These are phyloP conservation scores for Pleurotus eryngii DNA, from an alignment of 768 basidiomycete species.

Conservation along the genomic window DNA sequence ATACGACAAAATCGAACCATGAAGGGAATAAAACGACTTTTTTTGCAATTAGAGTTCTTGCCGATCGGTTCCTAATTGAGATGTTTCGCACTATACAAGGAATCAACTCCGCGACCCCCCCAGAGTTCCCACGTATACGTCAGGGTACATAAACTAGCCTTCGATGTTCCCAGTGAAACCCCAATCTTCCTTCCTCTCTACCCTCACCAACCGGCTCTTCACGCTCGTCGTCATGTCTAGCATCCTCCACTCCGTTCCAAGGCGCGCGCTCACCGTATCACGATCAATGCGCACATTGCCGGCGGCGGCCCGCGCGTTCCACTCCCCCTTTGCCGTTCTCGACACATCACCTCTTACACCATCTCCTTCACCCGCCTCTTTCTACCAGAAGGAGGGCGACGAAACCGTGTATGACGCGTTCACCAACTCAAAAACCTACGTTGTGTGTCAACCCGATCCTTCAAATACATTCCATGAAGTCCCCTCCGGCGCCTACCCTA, in stretches of 20 bases:
- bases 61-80: constrained; percentile 1
- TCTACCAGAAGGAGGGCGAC: constrained; percentile 66
- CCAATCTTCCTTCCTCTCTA: constrained; percentile 8
- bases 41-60: neutral
- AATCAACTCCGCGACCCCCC: constrained; percentile 4
- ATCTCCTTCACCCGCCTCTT: constrained; percentile 28
- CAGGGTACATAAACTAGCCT: constrained; percentile 14
- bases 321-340: constrained; percentile 61
- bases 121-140: constrained; percentile 3
- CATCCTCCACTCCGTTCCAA: constrained; percentile 23
- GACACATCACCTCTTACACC: constrained; percentile 35
- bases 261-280: constrained; percentile 17
- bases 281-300: constrained; percentile 15
- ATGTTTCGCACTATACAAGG: neutral
- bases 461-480: constrained; percentile 60
- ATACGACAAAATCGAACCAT: constrained; percentile 1
- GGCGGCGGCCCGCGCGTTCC: constrained; percentile 45
- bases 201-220: constrained; percentile 8
- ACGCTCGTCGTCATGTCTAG: constrained; percentile 25
- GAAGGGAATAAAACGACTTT: constrained; percentile 8
- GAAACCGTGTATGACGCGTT: constrained; percentile 43
- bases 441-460: constrained; percentile 71
- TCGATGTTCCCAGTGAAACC: neutral
- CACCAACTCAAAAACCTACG: constrained; percentile 58
- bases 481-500: constrained; percentile 67